Evolutionary conservation across 768 basidiomycete genomes (phyloP), one percentile per base, ranked within the genome.

Genomic region (Boletus vinaceobasis): DNA sequence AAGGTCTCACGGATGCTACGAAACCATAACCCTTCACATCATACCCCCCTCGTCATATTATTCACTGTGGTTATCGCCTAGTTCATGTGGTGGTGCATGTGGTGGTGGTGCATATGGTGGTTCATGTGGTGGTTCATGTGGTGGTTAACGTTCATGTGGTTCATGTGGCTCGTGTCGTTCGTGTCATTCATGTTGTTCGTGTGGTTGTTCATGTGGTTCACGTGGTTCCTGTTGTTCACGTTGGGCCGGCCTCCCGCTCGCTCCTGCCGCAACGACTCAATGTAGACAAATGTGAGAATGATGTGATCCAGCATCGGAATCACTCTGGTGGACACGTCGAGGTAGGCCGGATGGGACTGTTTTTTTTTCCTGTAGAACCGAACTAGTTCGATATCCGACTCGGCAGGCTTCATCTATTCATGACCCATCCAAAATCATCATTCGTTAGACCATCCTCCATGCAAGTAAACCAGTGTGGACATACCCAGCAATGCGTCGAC

Each of bases 301-400:
- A 69, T 42, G 14, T 62, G 55, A 52, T 71, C 69, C 52, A 65
- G 23, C 51, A 71, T 64, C 37, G 50, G 27, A 29, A 55, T 56
- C 10, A 50, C 59, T 4, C 46, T 33, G 1, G 55, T 35, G 27
- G 65, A 58, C 17, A 71, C 52, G 13, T 61, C 13, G 17, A 70
- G 55, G 27, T 71, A 70, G 0, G 63, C 59, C 5, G 63, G 61
- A 45, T 69, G 65, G 0, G 60, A 23, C 7, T 15, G 48, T 32
- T 60, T 62, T 15, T 69, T 65, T n/a, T 66, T 64, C 53, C 43
- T 29, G 55, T 68, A 67, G 37, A 59, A 67, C 37, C 65, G 63
- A 15, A 58, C 67, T 5, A 69, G 58, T 45, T 60, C 38, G 7
- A 31, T 8, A 33, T 54, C n/a, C 7, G 67, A 59, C 2, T 55